Percentiles rank a stretch among this genome's conserved stretches.
Evolutionary conservation across 164 flowering plant genomes (phyloP).

Genomic region (Kingdonia uniflora): DNA sequence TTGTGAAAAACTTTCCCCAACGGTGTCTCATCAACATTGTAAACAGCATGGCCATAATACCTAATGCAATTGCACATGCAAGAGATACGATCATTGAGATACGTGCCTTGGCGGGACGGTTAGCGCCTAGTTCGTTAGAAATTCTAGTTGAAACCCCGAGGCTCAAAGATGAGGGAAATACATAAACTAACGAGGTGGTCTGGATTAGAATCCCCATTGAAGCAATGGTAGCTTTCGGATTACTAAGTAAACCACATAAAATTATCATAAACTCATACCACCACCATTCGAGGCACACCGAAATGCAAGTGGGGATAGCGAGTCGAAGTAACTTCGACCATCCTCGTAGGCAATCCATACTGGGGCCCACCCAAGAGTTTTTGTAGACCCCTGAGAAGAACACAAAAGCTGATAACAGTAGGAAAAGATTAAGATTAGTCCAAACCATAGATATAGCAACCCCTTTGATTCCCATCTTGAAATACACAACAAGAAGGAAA

Average conservation of each 20-base stretch:
- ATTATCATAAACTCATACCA: conserved; percentile 25
- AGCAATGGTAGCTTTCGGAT: conserved; percentile 18
- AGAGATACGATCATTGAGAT: conserved; percentile 16
- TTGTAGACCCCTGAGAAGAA: conserved; percentile 16
- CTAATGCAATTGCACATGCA: conserved; percentile 10
- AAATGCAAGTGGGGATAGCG: conserved; percentile 24
- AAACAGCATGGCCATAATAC: conserved; percentile 18
- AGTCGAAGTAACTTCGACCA: conserved; percentile 16
- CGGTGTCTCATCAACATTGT: conserved; percentile 13
- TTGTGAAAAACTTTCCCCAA: conserved; percentile 21
- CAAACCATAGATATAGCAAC: conserved; percentile 22
- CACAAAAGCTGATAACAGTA: conserved; percentile 6
- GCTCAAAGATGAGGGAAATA: conserved; percentile 19
- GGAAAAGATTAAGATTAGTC: conserved; percentile 13
- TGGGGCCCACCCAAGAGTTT: conserved; percentile 18
- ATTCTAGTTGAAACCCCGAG: conserved; percentile 18
- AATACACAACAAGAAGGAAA: conserved; percentile 15
- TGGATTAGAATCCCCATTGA: conserved; percentile 23
- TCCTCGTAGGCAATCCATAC: conserved; percentile 16
- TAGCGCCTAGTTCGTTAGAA: conserved; percentile 18
- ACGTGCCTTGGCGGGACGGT: conserved; percentile 18
- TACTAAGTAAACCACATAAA: conserved; percentile 17
- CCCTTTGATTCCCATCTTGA: conserved; percentile 16
- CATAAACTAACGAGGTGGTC: conserved; percentile 18
- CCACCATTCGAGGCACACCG: conserved; percentile 32